Conservation (phyloP, 805 yeast genomes). For the Yarrowia keelungensis region DNA sequence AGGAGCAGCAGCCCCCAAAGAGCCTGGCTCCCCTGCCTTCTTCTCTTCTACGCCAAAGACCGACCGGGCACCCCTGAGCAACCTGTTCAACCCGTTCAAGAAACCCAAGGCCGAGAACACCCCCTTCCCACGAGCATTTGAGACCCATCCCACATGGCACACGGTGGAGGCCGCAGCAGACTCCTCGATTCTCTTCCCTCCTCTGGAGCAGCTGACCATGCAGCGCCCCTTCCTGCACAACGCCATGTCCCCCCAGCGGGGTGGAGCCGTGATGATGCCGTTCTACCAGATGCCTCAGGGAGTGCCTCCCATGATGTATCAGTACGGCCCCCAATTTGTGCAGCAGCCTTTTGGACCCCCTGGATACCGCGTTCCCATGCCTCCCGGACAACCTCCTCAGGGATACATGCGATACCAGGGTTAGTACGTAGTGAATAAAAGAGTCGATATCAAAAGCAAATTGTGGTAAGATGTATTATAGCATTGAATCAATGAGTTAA, state of each 20-base stretch:
- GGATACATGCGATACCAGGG: slow-evolving; percentile 38
- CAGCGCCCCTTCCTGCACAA: slow-evolving; percentile 37
- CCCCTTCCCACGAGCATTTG: slow-evolving; percentile 37
- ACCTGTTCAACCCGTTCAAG: slow-evolving; percentile 35
- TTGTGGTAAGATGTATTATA: too few species aligned
- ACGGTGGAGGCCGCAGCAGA: slow-evolving; percentile 29
- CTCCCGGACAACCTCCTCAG: slow-evolving; percentile 35
- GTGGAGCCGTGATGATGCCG: slow-evolving; percentile 38
- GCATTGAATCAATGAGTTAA: neutral
- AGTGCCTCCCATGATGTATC: slow-evolving; percentile 37
- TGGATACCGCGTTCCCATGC: slow-evolving; percentile 35
- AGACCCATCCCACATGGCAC: slow-evolving; percentile 38
- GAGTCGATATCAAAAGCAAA: neutral
- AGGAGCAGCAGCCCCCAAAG: slow-evolving; percentile 1
- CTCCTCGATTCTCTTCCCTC: slow-evolving; percentile 34
- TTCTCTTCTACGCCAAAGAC: slow-evolving; percentile 12
- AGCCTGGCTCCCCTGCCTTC: slow-evolving; percentile 25
- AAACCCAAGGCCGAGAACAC: slow-evolving; percentile 24
- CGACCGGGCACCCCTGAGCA: slow-evolving; percentile 14
- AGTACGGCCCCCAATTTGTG: slow-evolving; percentile 37
- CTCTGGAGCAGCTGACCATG: slow-evolving; percentile 23
- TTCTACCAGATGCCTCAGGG: slow-evolving; percentile 36
- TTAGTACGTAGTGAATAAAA: slow-evolving; percentile 27
- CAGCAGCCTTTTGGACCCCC: slow-evolving; percentile 35
- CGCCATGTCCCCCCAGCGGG: slow-evolving; percentile 38